Conservation (phyloP, 495 filamentous ascomycete species). For the Sphaerosporella brunnea region DNA sequence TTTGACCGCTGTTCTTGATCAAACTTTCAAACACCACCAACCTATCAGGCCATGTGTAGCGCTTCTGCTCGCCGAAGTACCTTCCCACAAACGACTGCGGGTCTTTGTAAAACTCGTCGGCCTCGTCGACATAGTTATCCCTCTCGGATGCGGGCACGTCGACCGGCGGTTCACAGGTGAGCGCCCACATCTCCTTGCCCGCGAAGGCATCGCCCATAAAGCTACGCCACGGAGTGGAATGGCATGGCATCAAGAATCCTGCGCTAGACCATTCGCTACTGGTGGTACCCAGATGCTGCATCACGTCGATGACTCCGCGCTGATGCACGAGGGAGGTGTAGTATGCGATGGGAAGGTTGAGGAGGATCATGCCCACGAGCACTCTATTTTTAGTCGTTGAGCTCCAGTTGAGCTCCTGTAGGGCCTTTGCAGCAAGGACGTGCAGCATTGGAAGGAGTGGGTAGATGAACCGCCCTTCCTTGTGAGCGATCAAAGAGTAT, state of each 20-base stretch:
- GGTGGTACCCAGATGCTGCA: slow-evolving; percentile 47
- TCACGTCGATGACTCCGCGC: slow-evolving; percentile 51
- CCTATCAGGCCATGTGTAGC: slow-evolving; percentile 33
- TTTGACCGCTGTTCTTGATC: slow-evolving; percentile 25
- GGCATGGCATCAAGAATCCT: slow-evolving; percentile 92
- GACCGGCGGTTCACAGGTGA: slow-evolving; percentile 82
- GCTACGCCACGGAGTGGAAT: slow-evolving; percentile 91
- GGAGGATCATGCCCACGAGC: slow-evolving; percentile 32
- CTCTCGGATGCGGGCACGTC: slow-evolving; percentile 37
- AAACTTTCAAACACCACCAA: slow-evolving; percentile 40
- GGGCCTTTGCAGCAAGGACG: slow-evolving; percentile 46
- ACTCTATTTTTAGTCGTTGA: slow-evolving; percentile 11
- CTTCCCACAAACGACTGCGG: slow-evolving; percentile 37
- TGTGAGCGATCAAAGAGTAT: slow-evolving; percentile 75
- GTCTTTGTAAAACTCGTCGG: slow-evolving; percentile 69
- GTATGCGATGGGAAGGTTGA: slow-evolving; percentile 52
- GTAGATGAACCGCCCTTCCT: slow-evolving; percentile 95
- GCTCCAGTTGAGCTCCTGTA: slow-evolving; percentile 12
- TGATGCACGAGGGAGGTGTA: slow-evolving; percentile 67
- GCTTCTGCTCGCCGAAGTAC: slow-evolving; percentile 21
- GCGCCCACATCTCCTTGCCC: slow-evolving; percentile 61
- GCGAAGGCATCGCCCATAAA: slow-evolving; percentile 39
- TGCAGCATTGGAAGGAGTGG: slow-evolving; percentile 77
- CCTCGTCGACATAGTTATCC: slow-evolving; percentile 61
- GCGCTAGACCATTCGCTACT: slow-evolving; percentile 37